These are phyloP conservation scores for Ascochyta rabiei DNA, from an alignment of 2,329 filamentous ascomycete species.

Conservation along the genomic window DNA sequence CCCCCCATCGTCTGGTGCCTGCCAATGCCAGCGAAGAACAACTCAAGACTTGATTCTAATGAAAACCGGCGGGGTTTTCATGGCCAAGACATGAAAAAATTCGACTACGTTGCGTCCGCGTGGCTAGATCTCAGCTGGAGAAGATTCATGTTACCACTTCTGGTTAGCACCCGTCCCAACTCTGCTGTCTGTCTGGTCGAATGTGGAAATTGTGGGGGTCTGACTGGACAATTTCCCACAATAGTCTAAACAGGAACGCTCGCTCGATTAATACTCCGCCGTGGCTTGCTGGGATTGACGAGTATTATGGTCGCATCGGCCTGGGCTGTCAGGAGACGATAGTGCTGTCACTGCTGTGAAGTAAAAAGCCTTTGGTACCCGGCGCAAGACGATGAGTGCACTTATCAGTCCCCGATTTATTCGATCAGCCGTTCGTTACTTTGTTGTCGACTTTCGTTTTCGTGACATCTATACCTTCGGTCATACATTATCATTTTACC, in stretches of 20 bases:
- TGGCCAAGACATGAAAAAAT: conserved; percentile 7
- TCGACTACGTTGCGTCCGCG: conserved; percentile 5
- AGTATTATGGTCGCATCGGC: neutral
- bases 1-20: neutral
- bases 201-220: conserved; percentile 13
- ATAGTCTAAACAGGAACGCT: conserved; percentile 1
- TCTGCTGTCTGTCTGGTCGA: neutral
- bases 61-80: neutral
- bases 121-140: conserved; percentile 16
- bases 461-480: neutral
- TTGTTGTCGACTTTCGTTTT: neutral
- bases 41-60: neutral
- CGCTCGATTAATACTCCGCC: conserved; percentile 1
- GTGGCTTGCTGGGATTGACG: conserved; percentile 5
- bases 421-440: neutral
- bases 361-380: conserved; percentile 7
- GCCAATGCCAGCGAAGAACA: conserved; percentile 6
- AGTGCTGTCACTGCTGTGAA: conserved; percentile 1
- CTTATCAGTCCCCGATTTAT: neutral
- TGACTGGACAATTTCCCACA: conserved; percentile 5
- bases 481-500: neutral
- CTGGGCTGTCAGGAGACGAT: conserved; percentile 4
- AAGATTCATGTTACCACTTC: conserved; percentile 5
- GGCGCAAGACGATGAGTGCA: neutral
- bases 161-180: conserved; percentile 7